These are phyloP conservation scores for Moringa oleifera DNA, from an alignment of 345 rosid genomes.

Conservation along the genomic window DNA sequence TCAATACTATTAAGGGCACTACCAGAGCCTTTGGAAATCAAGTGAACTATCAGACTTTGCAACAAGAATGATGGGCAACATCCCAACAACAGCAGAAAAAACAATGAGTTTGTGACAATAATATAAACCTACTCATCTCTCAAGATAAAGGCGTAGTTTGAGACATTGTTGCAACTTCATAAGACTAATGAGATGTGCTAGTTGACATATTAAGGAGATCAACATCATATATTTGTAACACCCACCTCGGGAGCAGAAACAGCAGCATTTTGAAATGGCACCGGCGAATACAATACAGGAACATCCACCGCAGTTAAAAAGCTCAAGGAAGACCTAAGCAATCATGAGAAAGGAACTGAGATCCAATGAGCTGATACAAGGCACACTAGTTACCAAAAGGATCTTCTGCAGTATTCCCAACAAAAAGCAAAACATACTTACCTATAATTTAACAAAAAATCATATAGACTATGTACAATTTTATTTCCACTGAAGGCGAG, in stretches of 20 bases:
- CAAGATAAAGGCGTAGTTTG: background rate
- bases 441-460: constrained; percentile 86
- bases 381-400: background rate
- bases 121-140: constrained; percentile 2
- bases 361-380: no score
- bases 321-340: constrained; percentile 64
- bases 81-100: background rate
- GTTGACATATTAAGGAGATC: background rate
- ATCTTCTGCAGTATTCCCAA: background rate
- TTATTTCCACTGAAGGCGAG: constrained; percentile 63
- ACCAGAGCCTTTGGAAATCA: no score
- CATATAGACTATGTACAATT: constrained; percentile 72
- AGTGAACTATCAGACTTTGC: no score
- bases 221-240: background rate
- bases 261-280: constrained; percentile 77
- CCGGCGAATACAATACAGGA: constrained; percentile 73
- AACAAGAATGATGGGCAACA: no score
- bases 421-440: constrained; percentile 15
- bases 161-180: no score
- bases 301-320: constrained; percentile 63
- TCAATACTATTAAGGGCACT: no score
- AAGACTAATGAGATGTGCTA: background rate
- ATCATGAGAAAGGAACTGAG: constrained; percentile 14
- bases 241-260: constrained; percentile 82
- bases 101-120: background rate